Evolutionary conservation across 257 asterid genomes (phyloP), one percentile per base, ranked within the genome.

Genomic region (Scutellaria galericulata): DNA sequence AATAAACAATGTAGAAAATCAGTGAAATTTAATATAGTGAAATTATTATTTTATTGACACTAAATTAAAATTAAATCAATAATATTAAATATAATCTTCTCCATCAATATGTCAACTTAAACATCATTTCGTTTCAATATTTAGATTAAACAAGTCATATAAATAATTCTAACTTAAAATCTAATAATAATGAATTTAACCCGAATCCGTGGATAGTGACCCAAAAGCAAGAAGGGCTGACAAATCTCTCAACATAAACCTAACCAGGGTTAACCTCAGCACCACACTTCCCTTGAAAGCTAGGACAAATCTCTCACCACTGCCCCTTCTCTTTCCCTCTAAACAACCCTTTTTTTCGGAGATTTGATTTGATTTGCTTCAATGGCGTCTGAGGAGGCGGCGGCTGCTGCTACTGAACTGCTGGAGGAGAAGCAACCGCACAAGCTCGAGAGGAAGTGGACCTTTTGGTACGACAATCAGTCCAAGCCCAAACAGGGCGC

Each of bases 391-490:
- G 98, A 90, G 57, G 98, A 90, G 57, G 76, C 81, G 71, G 89
- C 87, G 70, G 75, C 77, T 22, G 83, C 79, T 35, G 42, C 70
- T 60, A 63, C 81, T 24, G 93, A 81, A 58, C 42, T 75, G 44
- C 80, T 75, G 65, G 85, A 57, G 71, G 81, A 77, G 71, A 86
- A 82, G 67, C 85, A 81, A 82, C 79, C 87, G 58, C 95, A 91
- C 77, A 85, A 76, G 76, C 88, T 94, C 77, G 91, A 91, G 84
- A 88, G 95, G 73, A 78, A 76, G 71, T 94, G 98, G 98, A 75
- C 97, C 4, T 91, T 94, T 77, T 94, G 98, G 98, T 89, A 74
- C 77, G 98, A 89, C 76, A 86, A 91, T 41, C 98, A 89, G 77
- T 91, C 96, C 0, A 90, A 86, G 77, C 87, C 94, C 4, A 93